Base-by-base conservation (phyloP, 495 filamentous ascomycete genomes). In the Penicillium daleae region DNA sequence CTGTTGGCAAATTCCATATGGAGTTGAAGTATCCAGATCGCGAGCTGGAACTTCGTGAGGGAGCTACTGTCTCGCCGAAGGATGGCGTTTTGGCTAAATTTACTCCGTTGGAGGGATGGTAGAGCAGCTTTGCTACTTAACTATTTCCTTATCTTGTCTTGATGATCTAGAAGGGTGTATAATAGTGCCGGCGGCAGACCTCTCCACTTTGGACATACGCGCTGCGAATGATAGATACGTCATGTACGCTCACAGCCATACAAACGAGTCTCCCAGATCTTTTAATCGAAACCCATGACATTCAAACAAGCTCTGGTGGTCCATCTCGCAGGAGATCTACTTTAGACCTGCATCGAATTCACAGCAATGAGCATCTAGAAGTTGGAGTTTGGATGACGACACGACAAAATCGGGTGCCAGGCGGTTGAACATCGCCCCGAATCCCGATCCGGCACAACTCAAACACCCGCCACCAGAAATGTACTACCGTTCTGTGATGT, bases 1-100 rank as follows among this genome's bases (percentile, higher is more conserved):
- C 87, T 76, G 86, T 94, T 21, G 92, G 92, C 15, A 80, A 83
- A 42, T 96, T 83, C 24, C 80, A 88, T 65, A 85, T 92, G 66
- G 82, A 85, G 74, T 64, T 91, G 37, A 72, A 82, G 48, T 81
- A 90, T 63, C 78, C 83, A 52, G 78, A 87, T 74, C 77, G 73
- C 27, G 83, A 88, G 60, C 56, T 92, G n/a, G 64, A 80, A 10
- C 77, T 91, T 24, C 84, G 83, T 60, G 73, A 82, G 2, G 82
- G 81, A 7, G 76, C 91, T 21, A 92, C 90, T 7, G 78, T 85
- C 4, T 83, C 82, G 59, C 90, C 90, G 1, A 74, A 71, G 17
- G 86, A 86, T 59, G 91, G 90, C 0, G 74, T 94, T 70, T 71
- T 83, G 60, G 79, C 89, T 22, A 84, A 75, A 66, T 75, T 88